Percentiles rank a stretch among this genome's conserved stretches.
Evolutionary conservation across 768 basidiomycete species (phyloP).

Genomic region (Lactarius sanguifluus): DNA sequence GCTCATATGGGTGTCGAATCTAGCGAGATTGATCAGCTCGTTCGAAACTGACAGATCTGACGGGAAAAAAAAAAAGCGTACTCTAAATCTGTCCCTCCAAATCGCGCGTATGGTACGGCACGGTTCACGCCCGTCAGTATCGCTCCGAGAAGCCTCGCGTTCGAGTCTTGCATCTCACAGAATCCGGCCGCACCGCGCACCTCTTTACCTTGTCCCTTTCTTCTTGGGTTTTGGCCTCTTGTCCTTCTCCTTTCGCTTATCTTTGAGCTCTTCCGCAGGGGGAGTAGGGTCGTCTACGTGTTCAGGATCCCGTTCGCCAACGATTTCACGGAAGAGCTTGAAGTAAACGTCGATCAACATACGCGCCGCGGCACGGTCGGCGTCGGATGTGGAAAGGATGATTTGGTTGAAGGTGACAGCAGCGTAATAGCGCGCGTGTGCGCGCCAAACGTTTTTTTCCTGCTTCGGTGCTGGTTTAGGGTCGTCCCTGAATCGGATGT

Average conservation of each 20-base stretch:
- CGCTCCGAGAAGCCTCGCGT: conserved; percentile 84
- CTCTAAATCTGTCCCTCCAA: conserved; percentile 67
- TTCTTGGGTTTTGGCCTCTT: conserved; percentile 34
- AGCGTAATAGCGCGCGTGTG: conserved; percentile 88
- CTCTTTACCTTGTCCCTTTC: conserved; percentile 41
- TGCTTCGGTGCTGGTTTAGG: conserved; percentile 29
- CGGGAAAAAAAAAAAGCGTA: conserved; percentile 38
- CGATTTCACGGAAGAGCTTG: conserved; percentile 85
- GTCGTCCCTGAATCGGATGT: conserved; percentile 53
- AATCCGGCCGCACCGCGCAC: conserved; percentile 64
- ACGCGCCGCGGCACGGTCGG: conserved; percentile 71
- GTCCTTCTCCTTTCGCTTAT: conserved; percentile 31
- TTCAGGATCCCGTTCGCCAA: conserved; percentile 60
- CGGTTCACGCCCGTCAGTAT: conserved; percentile 94
- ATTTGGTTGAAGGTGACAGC: conserved; percentile 95
- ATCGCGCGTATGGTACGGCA: conserved; percentile 87
- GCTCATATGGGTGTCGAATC: conserved; percentile 84
- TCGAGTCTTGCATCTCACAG: conserved; percentile 71
- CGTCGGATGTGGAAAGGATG: conserved; percentile 56
- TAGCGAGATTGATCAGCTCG: conserved; percentile 33
- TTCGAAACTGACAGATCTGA: neutral
- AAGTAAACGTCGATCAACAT: conserved; percentile 90
- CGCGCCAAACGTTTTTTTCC: conserved; percentile 49
- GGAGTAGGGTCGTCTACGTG: conserved; percentile 39
- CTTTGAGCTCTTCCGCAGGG: conserved; percentile 41